Conservation (phyloP, 805 yeast genomes). For the Wickerhamiella occidentalis region DNA sequence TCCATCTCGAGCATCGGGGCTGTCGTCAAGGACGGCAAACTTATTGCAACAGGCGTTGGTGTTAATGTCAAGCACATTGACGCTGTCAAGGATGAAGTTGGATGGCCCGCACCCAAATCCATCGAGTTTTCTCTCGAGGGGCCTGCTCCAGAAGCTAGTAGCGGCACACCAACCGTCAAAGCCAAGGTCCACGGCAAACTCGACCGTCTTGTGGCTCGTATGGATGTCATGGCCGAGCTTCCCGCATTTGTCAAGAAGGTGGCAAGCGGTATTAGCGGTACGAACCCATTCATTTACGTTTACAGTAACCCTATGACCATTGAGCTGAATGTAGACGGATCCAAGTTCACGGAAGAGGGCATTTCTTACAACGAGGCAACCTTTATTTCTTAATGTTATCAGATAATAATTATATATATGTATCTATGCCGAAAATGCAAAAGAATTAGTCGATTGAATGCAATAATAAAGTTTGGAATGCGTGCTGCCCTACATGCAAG, state of each 20-base stretch:
- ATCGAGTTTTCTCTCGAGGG: slow-evolving; percentile 51
- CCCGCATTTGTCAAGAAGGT: slow-evolving; percentile 89
- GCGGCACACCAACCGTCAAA: slow-evolving; percentile 30
- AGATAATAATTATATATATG: not conserved
- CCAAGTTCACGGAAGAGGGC: slow-evolving; percentile 42
- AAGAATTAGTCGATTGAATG: not conserved
- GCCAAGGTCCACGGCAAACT: slow-evolving; percentile 51
- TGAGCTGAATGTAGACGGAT: slow-evolving; percentile 32
- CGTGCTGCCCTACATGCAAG: slow-evolving; percentile 3
- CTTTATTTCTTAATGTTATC: slow-evolving; percentile 39
- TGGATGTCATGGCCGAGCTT: slow-evolving; percentile 95
- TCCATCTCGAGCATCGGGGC: slow-evolving; percentile 74
- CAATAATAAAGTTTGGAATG: not conserved
- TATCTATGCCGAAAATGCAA: not conserved
- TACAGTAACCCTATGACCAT: slow-evolving; percentile 55
- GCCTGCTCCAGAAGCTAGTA: slow-evolving; percentile 35
- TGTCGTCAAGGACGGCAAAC: slow-evolving; percentile 49
- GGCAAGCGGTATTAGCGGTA: slow-evolving; percentile 88
- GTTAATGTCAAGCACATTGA: slow-evolving; percentile 52
- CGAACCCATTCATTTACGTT: slow-evolving; percentile 94
- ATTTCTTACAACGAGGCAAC: slow-evolving; percentile 69
- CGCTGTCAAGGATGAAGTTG: slow-evolving; percentile 47
- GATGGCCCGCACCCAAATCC: slow-evolving; percentile 77
- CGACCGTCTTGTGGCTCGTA: slow-evolving; percentile 61
- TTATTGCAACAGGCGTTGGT: slow-evolving; percentile 52